Base-by-base conservation (phyloP, 495 filamentous ascomycete genomes). In the Monascus purpureus region DNA sequence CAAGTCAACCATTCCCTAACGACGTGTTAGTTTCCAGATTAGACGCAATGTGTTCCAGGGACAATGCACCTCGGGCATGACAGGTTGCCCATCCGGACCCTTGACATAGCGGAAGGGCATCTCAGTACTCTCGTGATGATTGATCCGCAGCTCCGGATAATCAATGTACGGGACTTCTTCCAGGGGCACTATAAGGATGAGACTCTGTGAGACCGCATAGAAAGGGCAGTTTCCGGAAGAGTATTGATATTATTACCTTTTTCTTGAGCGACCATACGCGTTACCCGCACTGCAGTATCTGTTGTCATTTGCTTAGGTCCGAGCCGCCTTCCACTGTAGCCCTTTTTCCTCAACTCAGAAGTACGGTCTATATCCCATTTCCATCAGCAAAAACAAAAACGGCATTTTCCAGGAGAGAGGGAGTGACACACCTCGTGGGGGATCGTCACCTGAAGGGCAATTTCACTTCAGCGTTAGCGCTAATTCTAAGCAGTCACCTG, bases 31-130 rank as follows among this genome's bases (percentile, higher is more conserved):
- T 26, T 4, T 37, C 4, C 3, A 11, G 13, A 28, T 22, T 4
- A 26, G 2, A n/a, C 17, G n/a, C 15, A 17, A n/a, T n/a, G n/a
- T n/a, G n/a, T n/a, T n/a, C n/a, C n/a, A n/a, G n/a, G n/a, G n/a
- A n/a, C n/a, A n/a, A n/a, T 72, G 52, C 59, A 90, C 88, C 59
- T 78, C 63, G 18, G 90, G 90, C 87, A 97, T 94, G 20, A 93
- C 70, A 6, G 83, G 82, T 42, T 78, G 61, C 14, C 80, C 85
- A 35, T 83, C 63, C 5, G 66, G 54, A 28, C 65, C 77, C 46
- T 70, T 79, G 14, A 97, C 84, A 50, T 97, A 97, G 32, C 88
- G 81, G 55, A 96, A 97, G 0, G 90, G 90, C 90, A 97, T 97
- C 51, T 92, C 67, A 1, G 83, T 92, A 43, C 80, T 83, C 52